Evolutionary conservation across 2,329 filamentous ascomycete species (phyloP), one percentile per base, ranked within the genome.

Genomic region (Penicillium frequentans): DNA sequence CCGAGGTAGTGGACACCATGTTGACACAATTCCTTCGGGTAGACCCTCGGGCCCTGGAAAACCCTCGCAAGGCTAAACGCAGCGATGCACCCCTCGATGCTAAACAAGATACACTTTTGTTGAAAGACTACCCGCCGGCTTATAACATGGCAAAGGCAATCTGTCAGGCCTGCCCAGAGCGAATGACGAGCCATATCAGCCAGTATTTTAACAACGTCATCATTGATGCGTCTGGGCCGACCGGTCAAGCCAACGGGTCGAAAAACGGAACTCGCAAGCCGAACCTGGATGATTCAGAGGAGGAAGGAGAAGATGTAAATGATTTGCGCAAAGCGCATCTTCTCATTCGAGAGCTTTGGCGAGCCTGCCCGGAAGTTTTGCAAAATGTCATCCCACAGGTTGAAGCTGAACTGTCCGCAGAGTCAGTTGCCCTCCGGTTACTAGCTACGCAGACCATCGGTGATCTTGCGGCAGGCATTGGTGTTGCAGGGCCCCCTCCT

Each of bases 121-220:
- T 91, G 52, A 96, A 96, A 70, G 90, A 95, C 61, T 89, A 96
- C 55, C 93, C 95, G 1, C 86, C 92, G 16, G 93, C 95, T 1
- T 99, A 99, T 77, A 89, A 95, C 70, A 96, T 98, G 90, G 93
- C 95, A 23, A 96, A 96, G 75, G 90, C 90, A 2, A 88, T 99
- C 45, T 99, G 95, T 79, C 95, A 92, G 68, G 85, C 85, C 19
- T 96, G 88, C 65, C 86, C 90, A 1, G 93, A 97, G 65, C 96
- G 96, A 75, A 97, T 99, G 93, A 89, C 91, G 1, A 89, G 92
- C 60, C 91, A 96, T 64, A 89, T 98, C 55, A 93, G 91, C 64
- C 92, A 96, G 69, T 99, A 98, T 73, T 99, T 99, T 73, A 96
- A 92, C 75, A 92, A 96, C 55, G 92, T 98, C 51, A 96, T 99